Percentiles rank a stretch among this genome's conserved stretches.
Conservation (phyloP, 305 asterid genomes). For the Fraxinus nigra region DNA sequence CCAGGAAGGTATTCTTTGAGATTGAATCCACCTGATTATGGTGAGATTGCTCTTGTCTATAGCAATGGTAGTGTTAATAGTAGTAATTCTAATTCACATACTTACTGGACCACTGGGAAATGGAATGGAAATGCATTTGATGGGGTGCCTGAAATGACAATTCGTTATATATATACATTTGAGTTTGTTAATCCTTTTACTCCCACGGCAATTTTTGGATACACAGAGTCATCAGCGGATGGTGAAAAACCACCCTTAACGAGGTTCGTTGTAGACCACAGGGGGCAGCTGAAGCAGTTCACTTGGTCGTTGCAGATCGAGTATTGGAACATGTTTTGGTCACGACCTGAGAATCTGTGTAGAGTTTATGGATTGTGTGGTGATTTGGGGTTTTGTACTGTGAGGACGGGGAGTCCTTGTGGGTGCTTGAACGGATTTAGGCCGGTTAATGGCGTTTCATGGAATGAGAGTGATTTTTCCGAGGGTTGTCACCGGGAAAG, state of each 20-base stretch:
- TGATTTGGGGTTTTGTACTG: constrained; percentile 57
- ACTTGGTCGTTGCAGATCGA: constrained; percentile 66
- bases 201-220: constrained; percentile 60
- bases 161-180: constrained; percentile 62
- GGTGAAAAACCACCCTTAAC: constrained; percentile 61
- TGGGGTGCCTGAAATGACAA: constrained; percentile 70
- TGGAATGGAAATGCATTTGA: constrained; percentile 66
- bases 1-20: constrained; percentile 71
- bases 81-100: constrained; percentile 12
- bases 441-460: constrained; percentile 45
- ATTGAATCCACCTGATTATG: constrained; percentile 50
- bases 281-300: constrained; percentile 62
- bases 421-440: constrained; percentile 53
- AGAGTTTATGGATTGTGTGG: constrained; percentile 60
- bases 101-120: constrained; percentile 70
- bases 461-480: constrained; percentile 63
- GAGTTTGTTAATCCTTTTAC: constrained; percentile 53
- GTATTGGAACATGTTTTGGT: constrained; percentile 71
- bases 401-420: constrained; percentile 45
- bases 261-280: constrained; percentile 54
- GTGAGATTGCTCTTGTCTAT: constrained; percentile 63
- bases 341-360: constrained; percentile 63
- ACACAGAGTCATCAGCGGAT: constrained; percentile 59
- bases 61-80: constrained; percentile 16
- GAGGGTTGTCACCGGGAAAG: constrained; percentile 52